Percentiles rank a stretch among this genome's conserved stretches.
phyloP scores from a whole-genome alignment of 2,329 filamentous ascomycete species.

The Ophiosphaerella korrae region DNA sequence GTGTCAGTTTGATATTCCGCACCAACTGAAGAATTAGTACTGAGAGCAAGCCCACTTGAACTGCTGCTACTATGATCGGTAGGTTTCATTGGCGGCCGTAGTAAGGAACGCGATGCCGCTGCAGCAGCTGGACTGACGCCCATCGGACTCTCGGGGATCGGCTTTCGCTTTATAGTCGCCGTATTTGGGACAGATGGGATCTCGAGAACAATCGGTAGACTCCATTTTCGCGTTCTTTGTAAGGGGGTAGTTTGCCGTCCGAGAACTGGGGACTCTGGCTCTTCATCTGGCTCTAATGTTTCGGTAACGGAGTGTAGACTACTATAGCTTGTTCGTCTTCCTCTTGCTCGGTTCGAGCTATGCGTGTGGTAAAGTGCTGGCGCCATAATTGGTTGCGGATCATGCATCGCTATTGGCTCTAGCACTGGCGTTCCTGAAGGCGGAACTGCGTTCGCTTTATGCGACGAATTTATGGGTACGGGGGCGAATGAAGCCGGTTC shows the following conservation, averaged over 20 bases:
- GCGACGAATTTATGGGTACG: conserved; percentile 4
- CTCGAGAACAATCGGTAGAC: conserved; percentile 12
- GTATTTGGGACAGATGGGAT: conserved; percentile 17
- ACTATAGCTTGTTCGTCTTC: conserved; percentile 37
- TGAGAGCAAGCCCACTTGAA: conserved; percentile 25
- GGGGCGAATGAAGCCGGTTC: conserved; percentile 8
- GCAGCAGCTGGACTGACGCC: conserved; percentile 21
- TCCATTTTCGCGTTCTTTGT: conserved; percentile 10
- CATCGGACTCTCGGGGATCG: conserved; percentile 20
- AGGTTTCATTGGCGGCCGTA: conserved; percentile 27
- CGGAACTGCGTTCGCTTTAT: conserved; percentile 6
- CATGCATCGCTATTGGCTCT: conserved; percentile 17
- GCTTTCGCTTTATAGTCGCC: conserved; percentile 36
- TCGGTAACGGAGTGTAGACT: conserved; percentile 43
- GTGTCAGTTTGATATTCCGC: conserved; percentile 13
- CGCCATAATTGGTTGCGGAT: conserved; percentile 28
- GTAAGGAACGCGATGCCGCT: conserved; percentile 23
- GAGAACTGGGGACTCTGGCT: conserved; percentile 27
- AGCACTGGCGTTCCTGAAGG: conserved; percentile 6
- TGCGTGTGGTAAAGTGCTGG: conserved; percentile 40
- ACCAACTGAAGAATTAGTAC: conserved; percentile 5
- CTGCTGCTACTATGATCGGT: conserved; percentile 32
- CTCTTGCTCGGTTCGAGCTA: conserved; percentile 40
- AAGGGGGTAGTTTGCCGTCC: conserved; percentile 14
- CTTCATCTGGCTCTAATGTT: conserved; percentile 36